Percentiles rank a stretch among this genome's conserved stretches.
phyloP scores from a whole-genome alignment of 2,329 filamentous ascomycete species.

The Byssoonygena ceratinophila region DNA sequence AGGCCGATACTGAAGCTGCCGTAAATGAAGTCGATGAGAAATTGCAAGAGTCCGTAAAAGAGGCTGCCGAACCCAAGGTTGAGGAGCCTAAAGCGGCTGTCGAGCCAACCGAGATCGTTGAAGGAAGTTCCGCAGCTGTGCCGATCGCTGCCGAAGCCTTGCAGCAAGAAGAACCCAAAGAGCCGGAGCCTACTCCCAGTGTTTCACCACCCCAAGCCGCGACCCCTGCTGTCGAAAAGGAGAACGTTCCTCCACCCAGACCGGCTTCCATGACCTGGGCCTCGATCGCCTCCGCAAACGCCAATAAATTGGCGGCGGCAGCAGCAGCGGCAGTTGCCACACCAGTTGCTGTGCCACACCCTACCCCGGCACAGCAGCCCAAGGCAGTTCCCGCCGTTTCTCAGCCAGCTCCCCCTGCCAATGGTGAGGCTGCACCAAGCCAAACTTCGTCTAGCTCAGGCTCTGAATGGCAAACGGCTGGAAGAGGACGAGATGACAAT shows the following conservation, averaged over 20 bases:
- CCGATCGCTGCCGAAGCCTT: conserved; percentile 29
- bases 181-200: conserved; percentile 48
- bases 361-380: conserved; percentile 25
- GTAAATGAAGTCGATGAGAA: conserved; percentile 58
- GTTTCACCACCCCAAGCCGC: conserved; percentile 39
- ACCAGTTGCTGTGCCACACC: conserved; percentile 23
- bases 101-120: conserved; percentile 8
- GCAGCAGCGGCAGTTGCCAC: conserved; percentile 28
- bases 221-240: conserved; percentile 44
- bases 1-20: conserved; percentile 36
- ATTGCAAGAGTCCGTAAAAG: conserved; percentile 45
- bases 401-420: conserved; percentile 36
- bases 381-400: conserved; percentile 27
- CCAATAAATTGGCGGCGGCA: conserved; percentile 30
- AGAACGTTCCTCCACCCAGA: conserved; percentile 33
- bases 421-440: conserved; percentile 52
- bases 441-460: conserved; percentile 61
- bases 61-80: conserved; percentile 28
- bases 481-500: conserved; percentile 62
- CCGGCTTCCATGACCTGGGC: conserved; percentile 56
- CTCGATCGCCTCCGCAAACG: conserved; percentile 44
- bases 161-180: conserved; percentile 55
- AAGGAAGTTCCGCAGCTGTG: conserved; percentile 1
- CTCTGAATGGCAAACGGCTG: conserved; percentile 80
- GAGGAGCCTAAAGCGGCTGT: conserved; percentile 21